Evolutionary conservation across 2,329 filamentous ascomycete genomes (phyloP).

Genomic region (Cucurbitaria berberidis): DNA sequence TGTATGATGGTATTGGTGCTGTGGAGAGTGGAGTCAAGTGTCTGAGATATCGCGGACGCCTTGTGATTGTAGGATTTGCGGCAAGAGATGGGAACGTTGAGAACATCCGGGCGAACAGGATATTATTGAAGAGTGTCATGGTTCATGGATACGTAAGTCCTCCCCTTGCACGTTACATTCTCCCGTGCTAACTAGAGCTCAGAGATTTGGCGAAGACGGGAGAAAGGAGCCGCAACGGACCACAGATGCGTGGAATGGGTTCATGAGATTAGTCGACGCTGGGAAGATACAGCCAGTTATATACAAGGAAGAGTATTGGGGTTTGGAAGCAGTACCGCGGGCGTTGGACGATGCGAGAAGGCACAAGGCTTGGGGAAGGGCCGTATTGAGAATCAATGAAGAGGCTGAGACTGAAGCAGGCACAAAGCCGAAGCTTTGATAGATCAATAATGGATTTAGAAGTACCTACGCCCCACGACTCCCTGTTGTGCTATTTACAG

Average conservation of each 20-base stretch:
- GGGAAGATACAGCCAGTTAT: constrained; percentile 60
- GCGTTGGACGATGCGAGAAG: constrained; percentile 60
- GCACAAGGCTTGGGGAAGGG: constrained; percentile 63
- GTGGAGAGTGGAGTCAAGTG: constrained; percentile 62
- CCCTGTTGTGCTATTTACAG: no score
- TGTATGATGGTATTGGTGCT: constrained; percentile 65
- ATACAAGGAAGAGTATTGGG: constrained; percentile 56
- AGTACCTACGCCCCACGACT: no score
- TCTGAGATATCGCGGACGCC: constrained; percentile 59
- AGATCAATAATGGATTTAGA: neutral
- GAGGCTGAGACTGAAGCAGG: constrained; percentile 20
- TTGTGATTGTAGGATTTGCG: constrained; percentile 66
- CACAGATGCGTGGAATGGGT: constrained; percentile 58
- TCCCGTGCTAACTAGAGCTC: neutral
- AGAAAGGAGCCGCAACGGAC: constrained; percentile 57
- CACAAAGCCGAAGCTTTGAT: constrained; percentile 15
- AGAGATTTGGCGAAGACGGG: constrained; percentile 64
- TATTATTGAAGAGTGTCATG: constrained; percentile 31
- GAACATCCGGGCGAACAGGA: constrained; percentile 28
- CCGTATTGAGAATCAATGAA: constrained; percentile 56
- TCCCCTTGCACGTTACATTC: neutral
- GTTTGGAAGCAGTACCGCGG: constrained; percentile 56
- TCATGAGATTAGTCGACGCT: constrained; percentile 56
- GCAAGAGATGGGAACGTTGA: constrained; percentile 61
- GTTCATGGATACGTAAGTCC: constrained; percentile 34